Evolutionary conservation across 805 yeast species (phyloP).

Genomic region (Scheffersomyces lignosus): DNA sequence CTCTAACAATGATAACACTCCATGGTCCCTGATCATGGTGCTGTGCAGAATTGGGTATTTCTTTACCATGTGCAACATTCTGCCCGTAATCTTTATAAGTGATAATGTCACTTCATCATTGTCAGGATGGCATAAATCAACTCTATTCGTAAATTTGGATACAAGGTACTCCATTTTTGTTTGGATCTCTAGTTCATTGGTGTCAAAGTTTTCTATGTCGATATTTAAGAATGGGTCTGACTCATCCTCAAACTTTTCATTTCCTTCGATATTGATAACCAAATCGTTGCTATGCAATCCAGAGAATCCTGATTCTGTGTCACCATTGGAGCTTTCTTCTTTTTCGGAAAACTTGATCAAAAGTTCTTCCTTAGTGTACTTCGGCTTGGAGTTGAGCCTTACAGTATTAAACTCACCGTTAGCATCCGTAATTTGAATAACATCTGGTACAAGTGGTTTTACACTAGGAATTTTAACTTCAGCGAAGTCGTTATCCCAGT

Average conservation of each 20-base stretch:
- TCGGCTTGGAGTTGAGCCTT: slow-evolving; percentile 2
- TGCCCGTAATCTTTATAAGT: slow-evolving; percentile 35
- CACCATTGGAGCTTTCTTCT: slow-evolving; percentile 8
- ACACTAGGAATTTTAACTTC: slow-evolving; percentile 13
- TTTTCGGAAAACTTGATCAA: slow-evolving; percentile 31
- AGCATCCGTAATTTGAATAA: slow-evolving; percentile 8
- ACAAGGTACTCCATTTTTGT: slow-evolving; percentile 39
- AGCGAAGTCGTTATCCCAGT: slow-evolving; percentile 35
- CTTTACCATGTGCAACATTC: slow-evolving; percentile 37
- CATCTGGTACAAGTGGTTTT: slow-evolving; percentile 4
- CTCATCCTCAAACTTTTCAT: slow-evolving; percentile 18
- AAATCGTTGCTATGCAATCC: neutral
- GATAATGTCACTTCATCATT: slow-evolving; percentile 30
- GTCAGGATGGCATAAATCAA: slow-evolving; percentile 28
- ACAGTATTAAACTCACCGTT: slow-evolving; percentile 8
- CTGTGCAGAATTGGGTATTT: slow-evolving; percentile 43
- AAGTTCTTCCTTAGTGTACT: slow-evolving; percentile 26
- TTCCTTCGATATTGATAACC: slow-evolving; percentile 3
- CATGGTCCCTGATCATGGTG: slow-evolving; percentile 42
- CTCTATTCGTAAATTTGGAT: slow-evolving; percentile 30
- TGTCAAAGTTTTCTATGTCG: slow-evolving; percentile 39
- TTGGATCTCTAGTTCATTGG: slow-evolving; percentile 42
- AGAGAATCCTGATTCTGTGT: neutral
- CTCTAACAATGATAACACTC: slow-evolving; percentile 39
- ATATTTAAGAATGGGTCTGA: slow-evolving; percentile 40